phyloP scores from a whole-genome alignment of 306 rosid genomes.

The Pterocarpus santalinus region DNA sequence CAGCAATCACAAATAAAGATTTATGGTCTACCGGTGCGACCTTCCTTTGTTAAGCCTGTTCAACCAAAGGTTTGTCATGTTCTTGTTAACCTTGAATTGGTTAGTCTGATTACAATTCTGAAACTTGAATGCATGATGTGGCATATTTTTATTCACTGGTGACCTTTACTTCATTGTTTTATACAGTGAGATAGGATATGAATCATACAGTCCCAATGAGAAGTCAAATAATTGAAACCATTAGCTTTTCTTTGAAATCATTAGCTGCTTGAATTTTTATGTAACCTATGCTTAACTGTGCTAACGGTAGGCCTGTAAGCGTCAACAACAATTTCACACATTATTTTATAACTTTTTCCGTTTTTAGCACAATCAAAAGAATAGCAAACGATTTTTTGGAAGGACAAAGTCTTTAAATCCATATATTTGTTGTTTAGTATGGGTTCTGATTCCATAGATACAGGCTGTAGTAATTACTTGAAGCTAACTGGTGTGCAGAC shows the following conservation, averaged over 20 bases:
- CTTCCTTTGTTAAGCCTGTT: slow-evolving; percentile 88
- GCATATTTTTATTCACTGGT: slow-evolving; percentile 1
- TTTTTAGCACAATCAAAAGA: no score
- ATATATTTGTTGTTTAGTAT: no score
- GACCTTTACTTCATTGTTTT: slow-evolving; percentile 7
- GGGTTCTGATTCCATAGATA: no score
- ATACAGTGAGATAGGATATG: slow-evolving; percentile 4
- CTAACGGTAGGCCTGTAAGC: no score
- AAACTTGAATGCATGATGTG: neutral
- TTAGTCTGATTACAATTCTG: neutral
- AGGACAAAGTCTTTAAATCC: no score
- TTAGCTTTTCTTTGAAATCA: slow-evolving; percentile 2
- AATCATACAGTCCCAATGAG: neutral
- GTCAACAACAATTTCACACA: no score
- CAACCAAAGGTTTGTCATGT: slow-evolving; percentile 74
- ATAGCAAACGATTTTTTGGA: neutral
- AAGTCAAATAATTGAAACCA: neutral
- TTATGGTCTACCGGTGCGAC: slow-evolving; percentile 90
- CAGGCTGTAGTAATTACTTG: neutral
- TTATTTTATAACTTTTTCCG: no score
- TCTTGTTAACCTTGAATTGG: slow-evolving; percentile 31
- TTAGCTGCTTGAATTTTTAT: no score
- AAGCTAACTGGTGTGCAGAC: no score
- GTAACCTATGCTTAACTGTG: neutral
- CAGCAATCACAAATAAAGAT: slow-evolving; percentile 85